Evolutionary conservation across 2,329 filamentous ascomycete genomes (phyloP).

Genomic region (Aspergillus hortae): DNA sequence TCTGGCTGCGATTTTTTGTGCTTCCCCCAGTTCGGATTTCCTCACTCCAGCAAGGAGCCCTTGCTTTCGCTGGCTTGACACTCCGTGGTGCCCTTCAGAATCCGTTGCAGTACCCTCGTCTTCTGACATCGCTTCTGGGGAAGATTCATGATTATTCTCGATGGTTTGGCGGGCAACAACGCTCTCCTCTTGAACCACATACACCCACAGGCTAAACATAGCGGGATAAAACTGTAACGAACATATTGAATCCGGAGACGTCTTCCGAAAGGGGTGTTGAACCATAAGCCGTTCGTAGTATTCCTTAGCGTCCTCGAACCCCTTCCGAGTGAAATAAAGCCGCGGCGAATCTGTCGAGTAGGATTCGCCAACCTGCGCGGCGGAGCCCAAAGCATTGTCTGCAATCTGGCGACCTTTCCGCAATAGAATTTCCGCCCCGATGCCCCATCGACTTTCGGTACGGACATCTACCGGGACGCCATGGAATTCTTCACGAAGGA

Average conservation of each 20-base stretch:
- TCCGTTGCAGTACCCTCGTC: slow-evolving; percentile 28
- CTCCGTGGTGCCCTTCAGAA: slow-evolving; percentile 11
- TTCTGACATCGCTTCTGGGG: slow-evolving; percentile 27
- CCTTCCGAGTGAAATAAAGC: slow-evolving; percentile 43
- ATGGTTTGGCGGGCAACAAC: slow-evolving; percentile 42
- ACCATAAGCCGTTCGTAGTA: slow-evolving; percentile 79
- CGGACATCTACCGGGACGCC: slow-evolving; percentile 65
- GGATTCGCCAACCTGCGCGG: neutral
- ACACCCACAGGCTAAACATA: slow-evolving; percentile 77
- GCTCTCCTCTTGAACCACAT: slow-evolving; percentile 64
- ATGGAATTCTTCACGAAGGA: slow-evolving; percentile 60
- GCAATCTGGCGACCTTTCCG: slow-evolving; percentile 42
- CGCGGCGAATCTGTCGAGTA: slow-evolving; percentile 8
- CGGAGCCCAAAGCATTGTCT: slow-evolving; percentile 6
- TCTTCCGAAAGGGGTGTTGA: slow-evolving; percentile 68
- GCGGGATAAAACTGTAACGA: slow-evolving; percentile 77
- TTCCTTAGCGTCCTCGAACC: slow-evolving; percentile 56
- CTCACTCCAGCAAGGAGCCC: slow-evolving; percentile 38
- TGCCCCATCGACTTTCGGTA: slow-evolving; percentile 68
- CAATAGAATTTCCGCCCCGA: slow-evolving; percentile 81
- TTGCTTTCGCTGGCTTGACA: slow-evolving; percentile 35
- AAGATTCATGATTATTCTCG: slow-evolving; percentile 20
- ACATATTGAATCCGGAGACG: slow-evolving; percentile 56
- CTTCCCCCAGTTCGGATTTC: slow-evolving; percentile 53
- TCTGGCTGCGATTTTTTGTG: slow-evolving; percentile 61